Conservation (phyloP, 768 basidiomycete species). For the Lactarius akahatsu region DNA sequence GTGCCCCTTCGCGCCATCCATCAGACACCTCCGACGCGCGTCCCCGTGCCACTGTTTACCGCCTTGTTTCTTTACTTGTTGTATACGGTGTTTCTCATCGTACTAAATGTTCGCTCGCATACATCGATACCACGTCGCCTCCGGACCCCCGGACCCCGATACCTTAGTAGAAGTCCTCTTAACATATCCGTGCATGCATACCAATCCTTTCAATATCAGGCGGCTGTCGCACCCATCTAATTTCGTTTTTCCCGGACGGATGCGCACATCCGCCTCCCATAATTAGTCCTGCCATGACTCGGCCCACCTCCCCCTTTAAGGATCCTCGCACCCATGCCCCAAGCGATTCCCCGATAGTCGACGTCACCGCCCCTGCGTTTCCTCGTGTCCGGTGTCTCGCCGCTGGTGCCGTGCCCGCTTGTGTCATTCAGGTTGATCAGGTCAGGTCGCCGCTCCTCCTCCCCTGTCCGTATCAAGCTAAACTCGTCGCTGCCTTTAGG, state of each 20-base stretch:
- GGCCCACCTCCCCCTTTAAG: slow-evolving; percentile 22
- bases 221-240: slow-evolving; percentile 24
- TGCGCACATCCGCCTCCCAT: slow-evolving; percentile 23
- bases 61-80: slow-evolving; percentile 16
- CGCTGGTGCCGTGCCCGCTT: slow-evolving; percentile 13
- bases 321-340: slow-evolving; percentile 15
- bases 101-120: slow-evolving; percentile 8
- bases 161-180: not conserved
- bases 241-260: slow-evolving; percentile 20
- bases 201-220: not conserved
- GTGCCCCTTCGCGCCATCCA: slow-evolving; percentile 25
- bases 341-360: slow-evolving; percentile 27
- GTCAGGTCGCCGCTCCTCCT: slow-evolving; percentile 10
- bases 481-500: slow-evolving; percentile 25
- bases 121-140: slow-evolving; percentile 1
- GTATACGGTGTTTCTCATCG: not conserved
- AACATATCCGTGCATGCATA: not conserved
- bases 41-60: slow-evolving; percentile 26
- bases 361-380: slow-evolving; percentile 26
- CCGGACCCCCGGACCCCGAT: slow-evolving; percentile 18
- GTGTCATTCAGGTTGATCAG: slow-evolving; percentile 15
- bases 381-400: slow-evolving; percentile 14
- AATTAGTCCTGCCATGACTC: slow-evolving; percentile 20
- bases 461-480: slow-evolving; percentile 29
- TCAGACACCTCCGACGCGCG: slow-evolving; percentile 27